Evolutionary conservation across 2,329 filamentous ascomycete genomes (phyloP).

Genomic region (Penicillium palitans): DNA sequence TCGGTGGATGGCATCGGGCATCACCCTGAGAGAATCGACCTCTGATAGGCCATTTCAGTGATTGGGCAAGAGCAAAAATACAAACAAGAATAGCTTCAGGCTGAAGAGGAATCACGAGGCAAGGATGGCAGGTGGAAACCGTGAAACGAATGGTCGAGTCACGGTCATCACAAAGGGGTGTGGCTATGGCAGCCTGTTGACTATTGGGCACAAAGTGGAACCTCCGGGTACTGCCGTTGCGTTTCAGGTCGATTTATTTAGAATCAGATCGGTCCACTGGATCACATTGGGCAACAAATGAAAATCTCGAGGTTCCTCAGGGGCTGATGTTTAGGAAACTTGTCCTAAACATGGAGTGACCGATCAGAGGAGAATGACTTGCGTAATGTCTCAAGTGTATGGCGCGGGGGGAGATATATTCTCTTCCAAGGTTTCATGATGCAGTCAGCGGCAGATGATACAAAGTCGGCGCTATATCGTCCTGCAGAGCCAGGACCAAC

Average conservation of each 20-base stretch:
- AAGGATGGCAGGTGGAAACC: constrained; percentile 15
- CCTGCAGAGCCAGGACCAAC: neutral
- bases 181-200: constrained; percentile 8
- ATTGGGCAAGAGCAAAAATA: constrained; percentile 24
- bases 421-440: neutral
- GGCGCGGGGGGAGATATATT: neutral
- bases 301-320: neutral
- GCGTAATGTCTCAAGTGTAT: neutral
- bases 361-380: neutral
- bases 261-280: constrained; percentile 5
- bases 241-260: constrained; percentile 11
- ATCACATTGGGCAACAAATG: constrained; percentile 10
- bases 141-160: constrained; percentile 7
- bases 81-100: constrained; percentile 23
- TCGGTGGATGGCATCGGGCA: constrained; percentile 25
- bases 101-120: constrained; percentile 14
- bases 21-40: constrained; percentile 15
- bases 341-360: neutral
- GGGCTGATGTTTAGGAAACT: constrained; percentile 1
- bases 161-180: constrained; percentile 5
- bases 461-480: neutral
- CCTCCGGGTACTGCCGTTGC: constrained; percentile 9
- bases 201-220: constrained; percentile 14
- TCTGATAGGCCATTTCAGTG: constrained; percentile 25
- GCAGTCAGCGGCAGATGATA: constrained; percentile 13